Evolutionary conservation across 2,329 filamentous ascomycete genomes (phyloP).

Genomic region (Tolypocladium tundrense): DNA sequence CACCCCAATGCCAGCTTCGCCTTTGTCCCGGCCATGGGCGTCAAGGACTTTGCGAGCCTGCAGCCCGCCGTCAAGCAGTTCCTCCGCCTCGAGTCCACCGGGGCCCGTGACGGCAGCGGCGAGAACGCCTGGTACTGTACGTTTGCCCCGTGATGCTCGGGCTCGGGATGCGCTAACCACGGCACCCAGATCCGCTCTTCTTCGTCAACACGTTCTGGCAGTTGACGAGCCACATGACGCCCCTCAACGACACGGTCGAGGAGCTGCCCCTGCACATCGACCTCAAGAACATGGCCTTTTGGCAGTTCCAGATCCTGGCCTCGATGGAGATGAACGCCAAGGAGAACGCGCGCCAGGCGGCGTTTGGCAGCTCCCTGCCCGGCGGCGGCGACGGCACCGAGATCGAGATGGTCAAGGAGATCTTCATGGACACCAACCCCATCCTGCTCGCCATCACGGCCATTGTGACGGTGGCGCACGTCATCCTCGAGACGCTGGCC

Average conservation of each 20-base stretch:
- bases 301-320: slow-evolving; percentile 83
- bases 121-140: slow-evolving; percentile 82
- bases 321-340: slow-evolving; percentile 83
- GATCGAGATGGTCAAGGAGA: slow-evolving; percentile 94
- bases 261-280: slow-evolving; percentile 74
- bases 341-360: slow-evolving; percentile 67
- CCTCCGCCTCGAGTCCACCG: slow-evolving; percentile 67
- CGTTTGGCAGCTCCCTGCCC: slow-evolving; percentile 59
- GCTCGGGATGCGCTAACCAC: slow-evolving; percentile 6
- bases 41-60: slow-evolving; percentile 54
- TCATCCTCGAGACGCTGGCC: slow-evolving; percentile 89
- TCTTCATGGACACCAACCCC: slow-evolving; percentile 87
- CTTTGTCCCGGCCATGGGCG: slow-evolving; percentile 70
- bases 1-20: slow-evolving; percentile 90
- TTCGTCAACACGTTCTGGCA: slow-evolving; percentile 98
- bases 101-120: slow-evolving; percentile 72
- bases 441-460: slow-evolving; percentile 80
- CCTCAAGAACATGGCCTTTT: slow-evolving; percentile 69
- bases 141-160: slow-evolving; percentile 10
- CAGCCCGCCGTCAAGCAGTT: slow-evolving; percentile 69
- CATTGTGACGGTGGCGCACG: slow-evolving; percentile 78
- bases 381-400: slow-evolving; percentile 83
- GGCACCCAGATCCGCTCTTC: slow-evolving; percentile 56
- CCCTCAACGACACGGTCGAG: slow-evolving; percentile 82
- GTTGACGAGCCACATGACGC: slow-evolving; percentile 78